These are phyloP conservation scores for Circinella umbellata DNA, from an alignment of 371 early-diverging fungal genomes.

Conservation along the genomic window DNA sequence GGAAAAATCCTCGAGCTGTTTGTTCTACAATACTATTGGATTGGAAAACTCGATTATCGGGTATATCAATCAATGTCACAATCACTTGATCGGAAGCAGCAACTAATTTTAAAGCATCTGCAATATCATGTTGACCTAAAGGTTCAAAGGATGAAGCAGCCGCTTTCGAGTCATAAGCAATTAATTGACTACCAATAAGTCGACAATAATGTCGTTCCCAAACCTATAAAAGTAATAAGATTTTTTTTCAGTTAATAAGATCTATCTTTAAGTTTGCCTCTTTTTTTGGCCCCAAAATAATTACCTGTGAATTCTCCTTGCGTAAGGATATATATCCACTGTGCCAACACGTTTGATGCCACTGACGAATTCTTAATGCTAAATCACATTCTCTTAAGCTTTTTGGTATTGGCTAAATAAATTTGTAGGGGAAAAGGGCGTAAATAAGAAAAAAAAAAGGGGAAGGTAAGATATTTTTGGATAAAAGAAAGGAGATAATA, in stretches of 20 bases:
- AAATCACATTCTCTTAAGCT: slow-evolving; percentile 51
- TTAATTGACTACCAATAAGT: slow-evolving; percentile 44
- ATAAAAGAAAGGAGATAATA: background rate
- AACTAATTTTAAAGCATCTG: slow-evolving; percentile 41
- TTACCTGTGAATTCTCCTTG: slow-evolving; percentile 36
- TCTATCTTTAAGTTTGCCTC: too few relatives aligned
- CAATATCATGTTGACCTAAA: slow-evolving; percentile 39
- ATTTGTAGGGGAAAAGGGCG: background rate
- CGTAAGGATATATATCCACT: slow-evolving; percentile 41
- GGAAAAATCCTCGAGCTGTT: slow-evolving; percentile 44
- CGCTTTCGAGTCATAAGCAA: slow-evolving; percentile 45
- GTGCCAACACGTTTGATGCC: slow-evolving; percentile 44
- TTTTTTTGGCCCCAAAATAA: too few relatives aligned
- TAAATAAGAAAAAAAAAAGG: background rate
- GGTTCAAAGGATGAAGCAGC: slow-evolving; percentile 25
- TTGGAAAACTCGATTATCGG: slow-evolving; percentile 15
- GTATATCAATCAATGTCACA: slow-evolving; percentile 39
- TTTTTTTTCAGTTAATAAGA: background rate
- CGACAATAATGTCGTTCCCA: slow-evolving; percentile 48
- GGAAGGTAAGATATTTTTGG: too few relatives aligned
- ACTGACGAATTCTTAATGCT: slow-evolving; percentile 45
- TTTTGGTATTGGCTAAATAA: slow-evolving; percentile 38
- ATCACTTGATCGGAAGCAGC: slow-evolving; percentile 49
- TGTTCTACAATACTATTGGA: slow-evolving; percentile 14
- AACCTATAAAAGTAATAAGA: slow-evolving; percentile 28